Percentiles rank a stretch among this genome's conserved stretches.
These are phyloP conservation scores for Gliomastix tumulicola DNA, from an alignment of 2,329 filamentous ascomycete genomes.

Conservation along the genomic window DNA sequence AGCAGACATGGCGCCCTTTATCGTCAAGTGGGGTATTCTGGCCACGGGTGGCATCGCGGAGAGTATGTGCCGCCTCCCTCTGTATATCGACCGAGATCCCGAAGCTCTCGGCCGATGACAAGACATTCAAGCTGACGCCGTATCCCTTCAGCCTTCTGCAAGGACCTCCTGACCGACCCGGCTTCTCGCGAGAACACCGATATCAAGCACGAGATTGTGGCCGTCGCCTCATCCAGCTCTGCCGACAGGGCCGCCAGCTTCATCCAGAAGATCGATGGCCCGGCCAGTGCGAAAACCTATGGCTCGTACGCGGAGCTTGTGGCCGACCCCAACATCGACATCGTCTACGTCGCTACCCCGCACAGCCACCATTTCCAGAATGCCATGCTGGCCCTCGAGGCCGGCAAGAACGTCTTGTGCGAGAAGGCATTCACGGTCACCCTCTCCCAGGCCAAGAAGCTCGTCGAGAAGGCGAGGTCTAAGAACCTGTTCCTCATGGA, in stretches of 20 bases:
- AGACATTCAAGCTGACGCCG: too few relatives aligned
- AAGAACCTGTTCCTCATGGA: constrained; percentile 78
- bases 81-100: too few relatives aligned
- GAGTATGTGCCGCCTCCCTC: too few relatives aligned
- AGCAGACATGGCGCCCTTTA: constrained; percentile 33
- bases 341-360: constrained; percentile 83
- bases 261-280: constrained; percentile 63
- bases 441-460: constrained; percentile 64
- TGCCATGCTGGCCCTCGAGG: constrained; percentile 73
- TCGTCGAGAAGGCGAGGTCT: constrained; percentile 63
- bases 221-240: constrained; percentile 73
- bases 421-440: constrained; percentile 89
- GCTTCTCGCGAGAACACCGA: constrained; percentile 61
- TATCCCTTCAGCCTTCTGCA: constrained; percentile 64
- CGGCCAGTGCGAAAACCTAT: constrained; percentile 62
- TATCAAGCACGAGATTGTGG: constrained; percentile 69
- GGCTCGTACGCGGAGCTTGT: constrained; percentile 79
- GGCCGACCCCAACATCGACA: constrained; percentile 70
- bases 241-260: constrained; percentile 64
- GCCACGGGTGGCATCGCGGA: constrained; percentile 54
- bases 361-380: constrained; percentile 94
- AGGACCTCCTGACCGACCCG: constrained; percentile 73
- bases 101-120: too few relatives aligned
- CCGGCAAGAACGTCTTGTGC: constrained; percentile 82
- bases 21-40: constrained; percentile 53